Conservation (phyloP, 768 basidiomycete genomes). For the Glaciozyma antarctica region DNA sequence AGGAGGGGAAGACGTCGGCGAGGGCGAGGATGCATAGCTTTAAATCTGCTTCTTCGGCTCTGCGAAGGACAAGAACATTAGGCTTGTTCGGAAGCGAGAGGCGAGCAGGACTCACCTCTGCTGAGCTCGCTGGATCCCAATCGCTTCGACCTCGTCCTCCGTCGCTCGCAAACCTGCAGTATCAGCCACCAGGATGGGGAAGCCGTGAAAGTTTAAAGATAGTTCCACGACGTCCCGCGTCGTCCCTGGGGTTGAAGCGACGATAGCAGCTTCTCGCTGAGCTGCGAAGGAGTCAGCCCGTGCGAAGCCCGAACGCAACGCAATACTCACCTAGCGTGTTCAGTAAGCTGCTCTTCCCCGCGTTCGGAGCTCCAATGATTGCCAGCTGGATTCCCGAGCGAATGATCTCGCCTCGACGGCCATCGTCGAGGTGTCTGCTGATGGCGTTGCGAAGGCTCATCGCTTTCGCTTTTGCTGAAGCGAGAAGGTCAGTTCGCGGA, state of each 20-base stretch:
- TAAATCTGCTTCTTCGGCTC: slow-evolving; percentile 59
- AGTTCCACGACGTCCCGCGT: slow-evolving; percentile 79
- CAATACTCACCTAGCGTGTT: slow-evolving; percentile 61
- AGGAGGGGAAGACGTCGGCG: slow-evolving; percentile 42
- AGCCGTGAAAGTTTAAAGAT: slow-evolving; percentile 75
- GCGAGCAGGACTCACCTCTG: slow-evolving; percentile 48
- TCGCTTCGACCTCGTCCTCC: slow-evolving; percentile 61
- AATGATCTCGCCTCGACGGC: slow-evolving; percentile 69
- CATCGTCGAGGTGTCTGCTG: slow-evolving; percentile 54
- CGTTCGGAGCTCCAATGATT: slow-evolving; percentile 87
- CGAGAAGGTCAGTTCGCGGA: not conserved
- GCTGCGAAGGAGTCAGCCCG: slow-evolving; percentile 44
- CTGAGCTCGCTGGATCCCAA: slow-evolving; percentile 67
- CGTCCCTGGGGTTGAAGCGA: slow-evolving; percentile 76
- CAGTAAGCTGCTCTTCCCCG: slow-evolving; percentile 80
- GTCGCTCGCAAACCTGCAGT: slow-evolving; percentile 72
- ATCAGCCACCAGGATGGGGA: slow-evolving; percentile 70
- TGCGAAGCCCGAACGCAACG: not conserved
- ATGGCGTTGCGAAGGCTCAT: slow-evolving; percentile 49
- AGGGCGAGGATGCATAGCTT: slow-evolving; percentile 74
- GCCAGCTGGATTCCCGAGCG: slow-evolving; percentile 71
- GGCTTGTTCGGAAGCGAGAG: not conserved
- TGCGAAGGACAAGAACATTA: not conserved
- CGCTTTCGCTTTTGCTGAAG: slow-evolving; percentile 51
- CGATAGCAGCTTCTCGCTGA: slow-evolving; percentile 78